Conservation (phyloP, 2,329 filamentous ascomycete genomes). For the Apiospora kogelbergensis region DNA sequence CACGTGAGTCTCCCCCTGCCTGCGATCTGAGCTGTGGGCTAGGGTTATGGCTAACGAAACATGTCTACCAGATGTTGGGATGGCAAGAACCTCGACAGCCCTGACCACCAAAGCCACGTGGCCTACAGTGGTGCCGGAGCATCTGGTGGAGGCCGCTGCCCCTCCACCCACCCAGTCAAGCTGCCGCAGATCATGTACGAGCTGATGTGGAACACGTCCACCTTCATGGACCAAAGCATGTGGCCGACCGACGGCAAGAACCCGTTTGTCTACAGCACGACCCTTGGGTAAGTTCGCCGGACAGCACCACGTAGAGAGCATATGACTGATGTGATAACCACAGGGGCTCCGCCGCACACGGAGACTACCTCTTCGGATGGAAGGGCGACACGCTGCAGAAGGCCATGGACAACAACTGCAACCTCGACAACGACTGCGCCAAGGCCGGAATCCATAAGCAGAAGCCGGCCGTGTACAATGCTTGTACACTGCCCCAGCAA, state of each 20-base stretch:
- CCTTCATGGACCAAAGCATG: conserved; percentile 40
- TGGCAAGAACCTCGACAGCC: conserved; percentile 46
- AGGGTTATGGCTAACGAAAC: background rate
- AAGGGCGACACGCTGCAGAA: conserved; percentile 48
- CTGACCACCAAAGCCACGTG: conserved; percentile 48
- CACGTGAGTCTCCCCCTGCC: conserved; percentile 27
- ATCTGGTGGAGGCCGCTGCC: conserved; percentile 46
- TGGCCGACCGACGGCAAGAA: conserved; percentile 44
- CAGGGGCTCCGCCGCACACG: conserved; percentile 47
- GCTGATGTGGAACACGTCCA: conserved; percentile 45
- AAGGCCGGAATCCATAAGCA: conserved; percentile 45
- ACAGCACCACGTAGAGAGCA: background rate
- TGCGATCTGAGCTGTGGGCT: background rate
- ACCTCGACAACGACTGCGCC: conserved; percentile 45
- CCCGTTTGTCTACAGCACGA: conserved; percentile 45
- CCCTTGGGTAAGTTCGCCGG: conserved; percentile 34
- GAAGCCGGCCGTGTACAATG: conserved; percentile 43
- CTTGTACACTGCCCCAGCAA: conserved; percentile 46
- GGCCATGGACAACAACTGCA: conserved; percentile 47
- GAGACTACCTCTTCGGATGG: conserved; percentile 54
- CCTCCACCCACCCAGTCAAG: conserved; percentile 44
- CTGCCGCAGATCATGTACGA: conserved; percentile 50
- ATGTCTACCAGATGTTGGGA: conserved; percentile 43
- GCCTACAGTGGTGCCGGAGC: conserved; percentile 45
- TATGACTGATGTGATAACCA: background rate